These are phyloP conservation scores for Takakia lepidozioides DNA, from an alignment of 225 moss, liverwort and hornwort genomes.

Conservation along the genomic window DNA sequence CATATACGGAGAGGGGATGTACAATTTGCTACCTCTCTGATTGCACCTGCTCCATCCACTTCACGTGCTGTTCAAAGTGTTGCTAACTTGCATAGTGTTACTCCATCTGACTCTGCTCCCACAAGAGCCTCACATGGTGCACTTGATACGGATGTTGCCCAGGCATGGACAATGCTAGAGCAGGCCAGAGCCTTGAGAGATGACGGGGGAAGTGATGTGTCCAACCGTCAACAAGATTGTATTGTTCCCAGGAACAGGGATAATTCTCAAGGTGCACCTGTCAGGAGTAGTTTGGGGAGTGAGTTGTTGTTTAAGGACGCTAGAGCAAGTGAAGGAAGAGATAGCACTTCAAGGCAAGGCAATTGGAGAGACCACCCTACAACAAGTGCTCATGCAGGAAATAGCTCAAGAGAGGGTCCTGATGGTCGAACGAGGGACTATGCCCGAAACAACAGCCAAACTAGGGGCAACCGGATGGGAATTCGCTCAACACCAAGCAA, in stretches of 20 bases:
- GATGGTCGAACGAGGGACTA: constrained; percentile 33
- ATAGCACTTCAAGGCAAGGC: constrained; percentile 7
- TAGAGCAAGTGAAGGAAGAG: constrained; percentile 15
- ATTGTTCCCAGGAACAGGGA: constrained; percentile 32
- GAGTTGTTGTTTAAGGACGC: constrained; percentile 16
- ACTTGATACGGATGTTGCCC: too few relatives aligned
- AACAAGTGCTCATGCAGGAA: constrained; percentile 17
- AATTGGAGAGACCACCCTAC: constrained; percentile 13
- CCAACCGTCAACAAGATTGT: constrained; percentile 21
- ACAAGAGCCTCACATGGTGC: too few relatives aligned
- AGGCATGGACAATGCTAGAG: constrained; percentile 82
- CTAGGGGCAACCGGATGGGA: too few relatives aligned
- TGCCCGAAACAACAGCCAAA: constrained; percentile 21
- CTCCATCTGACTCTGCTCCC: constrained; percentile 22
- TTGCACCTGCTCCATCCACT: constrained; percentile 20
- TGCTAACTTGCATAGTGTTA: constrained; percentile 1
- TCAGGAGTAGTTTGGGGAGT: constrained; percentile 8
- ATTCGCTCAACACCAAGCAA: too few relatives aligned
- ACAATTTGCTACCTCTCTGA: constrained; percentile 40
- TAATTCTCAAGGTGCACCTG: constrained; percentile 19
- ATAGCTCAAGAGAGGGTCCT: constrained; percentile 21
- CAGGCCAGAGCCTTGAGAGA: constrained; percentile 54
- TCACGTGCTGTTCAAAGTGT: too few relatives aligned
- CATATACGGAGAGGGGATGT: constrained; percentile 65
- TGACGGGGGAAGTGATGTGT: constrained; percentile 12